These are phyloP conservation scores for Penicillium goetzii DNA, from an alignment of 495 filamentous ascomycete genomes.

Conservation along the genomic window DNA sequence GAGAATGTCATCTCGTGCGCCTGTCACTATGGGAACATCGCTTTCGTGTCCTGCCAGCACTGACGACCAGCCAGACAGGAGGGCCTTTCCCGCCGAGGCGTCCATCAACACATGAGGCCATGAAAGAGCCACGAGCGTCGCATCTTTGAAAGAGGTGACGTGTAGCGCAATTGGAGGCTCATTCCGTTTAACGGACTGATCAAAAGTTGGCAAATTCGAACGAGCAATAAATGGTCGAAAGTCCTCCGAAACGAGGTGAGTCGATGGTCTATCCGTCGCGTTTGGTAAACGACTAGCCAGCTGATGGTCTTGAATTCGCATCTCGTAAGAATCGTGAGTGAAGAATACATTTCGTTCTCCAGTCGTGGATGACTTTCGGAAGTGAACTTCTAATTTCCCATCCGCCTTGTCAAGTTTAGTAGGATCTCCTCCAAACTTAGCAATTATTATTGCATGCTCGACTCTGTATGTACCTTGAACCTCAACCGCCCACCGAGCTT, in stretches of 20 bases:
- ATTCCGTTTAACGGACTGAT: background rate
- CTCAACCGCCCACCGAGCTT: conserved; percentile 51
- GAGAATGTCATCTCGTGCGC: conserved; percentile 24
- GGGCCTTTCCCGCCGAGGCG: conserved; percentile 39
- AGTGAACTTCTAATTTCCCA: conserved; percentile 42
- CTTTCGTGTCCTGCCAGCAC: conserved; percentile 27
- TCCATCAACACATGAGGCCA: conserved; percentile 56
- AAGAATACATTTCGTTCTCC: conserved; percentile 38
- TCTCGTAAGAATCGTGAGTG: conserved; percentile 34
- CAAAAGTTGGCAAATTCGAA: conserved; percentile 26
- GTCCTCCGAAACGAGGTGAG: conserved; percentile 11
- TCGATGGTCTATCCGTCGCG: conserved; percentile 16
- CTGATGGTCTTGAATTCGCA: conserved; percentile 37
- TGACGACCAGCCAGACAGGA: conserved; percentile 25
- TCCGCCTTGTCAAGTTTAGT: conserved; percentile 28
- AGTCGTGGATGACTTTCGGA: conserved; percentile 33
- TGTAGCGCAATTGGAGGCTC: conserved; percentile 51
- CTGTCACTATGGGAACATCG: conserved; percentile 22
- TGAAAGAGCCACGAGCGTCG: conserved; percentile 48
- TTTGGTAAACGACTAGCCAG: conserved; percentile 35
- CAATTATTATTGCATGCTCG: background rate
- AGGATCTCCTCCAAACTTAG: background rate
- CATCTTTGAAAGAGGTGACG: conserved; percentile 51
- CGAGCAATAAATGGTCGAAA: conserved; percentile 22
- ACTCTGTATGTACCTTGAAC: conserved; percentile 31